Base-by-base conservation (phyloP, 2,329 filamentous ascomycete genomes). In the Bipolaris bicolor region DNA sequence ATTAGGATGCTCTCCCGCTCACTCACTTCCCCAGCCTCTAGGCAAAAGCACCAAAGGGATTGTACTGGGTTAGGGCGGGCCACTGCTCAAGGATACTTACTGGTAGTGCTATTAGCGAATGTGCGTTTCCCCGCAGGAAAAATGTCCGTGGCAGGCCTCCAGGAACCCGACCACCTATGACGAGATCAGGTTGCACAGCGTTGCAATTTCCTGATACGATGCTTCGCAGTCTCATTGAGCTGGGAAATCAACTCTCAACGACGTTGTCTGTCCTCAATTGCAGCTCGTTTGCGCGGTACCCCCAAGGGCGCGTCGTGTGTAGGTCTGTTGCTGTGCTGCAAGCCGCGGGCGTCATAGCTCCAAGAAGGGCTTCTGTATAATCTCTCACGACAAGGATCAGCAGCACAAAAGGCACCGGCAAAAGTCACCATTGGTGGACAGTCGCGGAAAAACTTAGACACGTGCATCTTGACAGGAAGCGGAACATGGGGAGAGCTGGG, bases 71-170 rank as follows among this genome's bases (percentile, higher is more conserved):
- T 50, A 41, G 39, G 29, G 57, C 60, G 60, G 62, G 61, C 60
- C 54, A 59, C 61, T 55, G 51, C 60, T 62, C 47, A n/a, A 20
- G 43, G 33, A 29, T 31, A 31, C 29, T 13, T 31, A 31, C 10
- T 31, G 29, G 29, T 31, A 31, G 26, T 31, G 24, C 39, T 15
- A 7, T 52, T 44, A 57, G 50, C 50, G 48, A 57, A 60, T 57
- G 58, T 58, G 58, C 61, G 59, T 57, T 57, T 67, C 63, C 68
- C 70, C 68, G 69, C 68, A 71, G 62, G 54, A 59, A 58, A 58
- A 58, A 48, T 41, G 46, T 49, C 47, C 58, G 53, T 58, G 63
- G 51, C 58, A 64, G 67, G 65, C 41, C 37, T 45, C 55, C 62
- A 71, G 69, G 69, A 59, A 70, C 65, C 64, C 61, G 58, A 57